Base-by-base conservation (phyloP, 2,329 filamentous ascomycete genomes). In the Aspergillus awamori region DNA sequence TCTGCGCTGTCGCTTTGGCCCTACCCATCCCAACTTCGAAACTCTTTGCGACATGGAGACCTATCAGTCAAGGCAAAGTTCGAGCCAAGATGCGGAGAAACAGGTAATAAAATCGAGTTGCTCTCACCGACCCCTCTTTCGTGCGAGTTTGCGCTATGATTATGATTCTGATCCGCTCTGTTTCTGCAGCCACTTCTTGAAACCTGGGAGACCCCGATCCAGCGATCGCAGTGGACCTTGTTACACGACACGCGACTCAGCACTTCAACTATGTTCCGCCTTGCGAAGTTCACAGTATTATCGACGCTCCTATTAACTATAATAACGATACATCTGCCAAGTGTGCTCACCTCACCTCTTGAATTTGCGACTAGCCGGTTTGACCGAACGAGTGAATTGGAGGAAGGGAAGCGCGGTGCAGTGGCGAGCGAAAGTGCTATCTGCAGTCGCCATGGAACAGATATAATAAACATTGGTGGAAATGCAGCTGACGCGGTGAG, bases 401-500 rank as follows among this genome's bases (percentile, higher is more conserved):
- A 56, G 6, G 58, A 66, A 13, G 74, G 74, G 3, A 74, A 72
- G 53, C 62, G 73, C 22, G 90, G 90, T 24, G 90, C 89, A 36
- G 87, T 92, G 20, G 88, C 90, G 11, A 89, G 87, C 57, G 89
- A 93, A 74, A 87, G 83, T 67, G 75, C 80, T 2, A 83, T 90
- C 64, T 93, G 90, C 72, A 92, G 88, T 63, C 73, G 82, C 33
- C 88, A 92, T 67, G 90, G 90, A 2, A 83, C 85, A 26, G 82
- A 89, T 47, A 79, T 91, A 17, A 75, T 92, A 57, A 77, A 84
- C 57, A 70, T 80, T 47, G 87, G 87, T 13, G 84, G 91, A 6
- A 92, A 91, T 76, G 90, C 91, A 11, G 90, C 89, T 1, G 91
- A 94, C 77, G 89, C 90, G 51, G 82, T 81, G 62, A 72, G 79